phyloP scores from a whole-genome alignment of 352 stramenopile genomes.

The Plasmopara viticola region DNA sequence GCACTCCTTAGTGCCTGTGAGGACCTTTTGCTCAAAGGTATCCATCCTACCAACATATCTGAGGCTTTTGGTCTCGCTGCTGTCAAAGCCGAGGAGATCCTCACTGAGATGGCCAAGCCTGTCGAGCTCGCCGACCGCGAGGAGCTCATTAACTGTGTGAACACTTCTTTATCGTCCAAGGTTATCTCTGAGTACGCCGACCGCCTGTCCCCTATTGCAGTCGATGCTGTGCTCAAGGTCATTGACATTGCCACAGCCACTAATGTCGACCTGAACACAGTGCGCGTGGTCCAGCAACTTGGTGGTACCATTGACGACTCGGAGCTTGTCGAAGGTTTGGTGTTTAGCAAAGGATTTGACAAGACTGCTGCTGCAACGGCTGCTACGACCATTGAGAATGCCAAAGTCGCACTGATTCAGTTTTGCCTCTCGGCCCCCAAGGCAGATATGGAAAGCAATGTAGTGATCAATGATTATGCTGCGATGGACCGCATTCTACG shows the following conservation, averaged over 20 bases:
- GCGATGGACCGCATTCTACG: slow-evolving; percentile 99
- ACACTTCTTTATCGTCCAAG: slow-evolving; percentile 97
- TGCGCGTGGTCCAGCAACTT: slow-evolving; percentile 98
- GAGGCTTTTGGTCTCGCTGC: slow-evolving; percentile 93
- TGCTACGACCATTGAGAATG: slow-evolving; percentile 91
- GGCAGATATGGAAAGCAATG: slow-evolving; percentile 99
- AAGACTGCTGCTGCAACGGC: slow-evolving; percentile 51
- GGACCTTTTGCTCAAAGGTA: slow-evolving; percentile 90
- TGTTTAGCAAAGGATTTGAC: slow-evolving; percentile 96
- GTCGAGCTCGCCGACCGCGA: slow-evolving; percentile 93
- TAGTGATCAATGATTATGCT: slow-evolving; percentile 99
- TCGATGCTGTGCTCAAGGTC: slow-evolving; percentile 97
- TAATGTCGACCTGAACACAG: slow-evolving; percentile 97
- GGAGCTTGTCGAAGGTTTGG: slow-evolving; percentile 95
- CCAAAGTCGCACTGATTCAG: slow-evolving; percentile 99
- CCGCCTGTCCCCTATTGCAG: slow-evolving; percentile 95
- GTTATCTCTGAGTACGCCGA: slow-evolving; percentile 97
- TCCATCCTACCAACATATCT: slow-evolving; percentile 98
- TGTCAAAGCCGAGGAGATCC: slow-evolving; percentile 85
- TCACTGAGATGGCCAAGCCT: slow-evolving; percentile 85
- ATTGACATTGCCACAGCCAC: slow-evolving; percentile 90
- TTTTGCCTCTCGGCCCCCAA: slow-evolving; percentile 99
- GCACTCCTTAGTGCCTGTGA: slow-evolving; percentile 95
- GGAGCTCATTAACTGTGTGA: slow-evolving; percentile 95
- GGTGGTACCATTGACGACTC: slow-evolving; percentile 99